Conservation (phyloP, 345 rosid genomes). For the Eucalyptus erythrocorys region DNA sequence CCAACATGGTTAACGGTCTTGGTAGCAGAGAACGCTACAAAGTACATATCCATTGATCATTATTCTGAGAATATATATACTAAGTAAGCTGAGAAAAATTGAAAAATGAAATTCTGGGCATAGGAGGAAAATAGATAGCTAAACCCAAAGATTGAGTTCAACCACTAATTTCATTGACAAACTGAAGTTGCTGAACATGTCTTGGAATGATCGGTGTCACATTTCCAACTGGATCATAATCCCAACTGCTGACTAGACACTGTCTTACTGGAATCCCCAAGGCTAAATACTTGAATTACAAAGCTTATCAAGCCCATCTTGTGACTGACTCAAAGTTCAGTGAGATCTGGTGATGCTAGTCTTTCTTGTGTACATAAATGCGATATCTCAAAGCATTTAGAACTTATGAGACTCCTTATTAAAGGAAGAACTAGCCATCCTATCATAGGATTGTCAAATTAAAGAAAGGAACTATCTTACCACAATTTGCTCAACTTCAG, state of each 20-base stretch:
- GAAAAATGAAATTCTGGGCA: not conserved
- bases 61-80: not conserved
- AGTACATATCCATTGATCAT: not conserved
- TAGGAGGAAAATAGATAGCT: not conserved
- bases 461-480: not conserved
- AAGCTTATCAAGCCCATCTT: not conserved
- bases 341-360: not conserved
- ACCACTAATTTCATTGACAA: not conserved
- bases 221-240: not conserved
- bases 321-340: not conserved
- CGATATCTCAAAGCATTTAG: not conserved
- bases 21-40: not conserved
- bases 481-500: not conserved
- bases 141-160: not conserved
- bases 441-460: not conserved
- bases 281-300: not conserved
- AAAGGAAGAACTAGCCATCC: not conserved
- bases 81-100: not conserved
- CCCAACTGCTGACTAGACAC: not conserved
- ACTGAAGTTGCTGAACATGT: not conserved
- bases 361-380: not conserved
- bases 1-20: not conserved
- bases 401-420: not conserved
- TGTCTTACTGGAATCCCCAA: not conserved
- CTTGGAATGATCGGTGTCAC: not conserved